Conservation (phyloP, 2,329 filamentous ascomycete genomes). For the Hypoxylon sp. region DNA sequence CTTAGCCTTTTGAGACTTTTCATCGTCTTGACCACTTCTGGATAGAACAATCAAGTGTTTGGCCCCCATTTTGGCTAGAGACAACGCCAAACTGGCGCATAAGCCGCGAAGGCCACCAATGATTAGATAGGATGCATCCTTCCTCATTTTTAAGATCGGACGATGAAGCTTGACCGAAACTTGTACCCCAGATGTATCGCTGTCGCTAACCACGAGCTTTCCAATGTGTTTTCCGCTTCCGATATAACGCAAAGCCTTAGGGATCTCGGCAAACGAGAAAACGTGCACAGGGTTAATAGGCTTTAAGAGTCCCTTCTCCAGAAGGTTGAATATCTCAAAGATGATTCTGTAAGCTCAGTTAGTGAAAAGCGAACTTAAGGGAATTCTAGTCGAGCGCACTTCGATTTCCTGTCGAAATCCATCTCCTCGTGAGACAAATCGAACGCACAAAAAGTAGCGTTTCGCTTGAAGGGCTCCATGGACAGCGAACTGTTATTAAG, state of each 20-base stretch:
- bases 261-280: conserved; percentile 51
- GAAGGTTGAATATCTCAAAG: conserved; percentile 28
- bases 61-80: conserved; percentile 55
- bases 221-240: conserved; percentile 57
- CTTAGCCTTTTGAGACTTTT: no score
- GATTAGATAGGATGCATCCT: conserved; percentile 55
- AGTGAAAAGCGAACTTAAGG: neutral
- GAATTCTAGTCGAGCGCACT: neutral
- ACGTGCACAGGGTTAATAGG: conserved; percentile 53
- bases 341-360: conserved; percentile 17
- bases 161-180: conserved; percentile 45
- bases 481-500: conserved; percentile 38
- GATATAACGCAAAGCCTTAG: conserved; percentile 53
- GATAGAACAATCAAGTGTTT: conserved; percentile 51
- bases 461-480: conserved; percentile 46
- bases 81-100: conserved; percentile 55
- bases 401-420: neutral
- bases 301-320: conserved; percentile 43
- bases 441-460: conserved; percentile 37
- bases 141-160: conserved; percentile 39
- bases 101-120: conserved; percentile 57
- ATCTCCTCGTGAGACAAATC: conserved; percentile 34
- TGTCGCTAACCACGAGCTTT: conserved; percentile 56
- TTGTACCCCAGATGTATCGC: conserved; percentile 45
- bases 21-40: neutral